These are phyloP conservation scores for Scenedesmus sp. DNA, from an alignment of 163 green algal genomes.

Conservation along the genomic window DNA sequence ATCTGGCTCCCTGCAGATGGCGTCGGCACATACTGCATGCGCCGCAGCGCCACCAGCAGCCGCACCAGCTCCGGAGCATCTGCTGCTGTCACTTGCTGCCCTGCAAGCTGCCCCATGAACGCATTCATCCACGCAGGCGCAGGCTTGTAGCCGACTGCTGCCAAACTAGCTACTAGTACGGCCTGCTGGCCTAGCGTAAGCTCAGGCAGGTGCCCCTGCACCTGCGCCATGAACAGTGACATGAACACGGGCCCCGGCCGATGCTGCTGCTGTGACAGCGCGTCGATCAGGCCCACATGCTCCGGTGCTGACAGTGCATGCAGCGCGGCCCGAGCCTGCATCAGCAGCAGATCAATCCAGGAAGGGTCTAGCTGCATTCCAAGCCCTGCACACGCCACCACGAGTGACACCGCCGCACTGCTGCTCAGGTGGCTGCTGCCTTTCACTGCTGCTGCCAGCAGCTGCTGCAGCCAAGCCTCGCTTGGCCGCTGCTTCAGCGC, in stretches of 20 bases:
- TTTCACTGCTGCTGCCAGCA: conserved; percentile 28
- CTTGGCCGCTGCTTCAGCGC: conserved; percentile 9
- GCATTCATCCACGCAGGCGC: conserved; percentile 36
- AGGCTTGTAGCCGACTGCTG: conserved; percentile 45
- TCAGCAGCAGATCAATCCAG: conserved; percentile 44
- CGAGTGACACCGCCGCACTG: not conserved
- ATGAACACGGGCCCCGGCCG: conserved; percentile 48
- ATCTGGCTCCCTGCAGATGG: not conserved
- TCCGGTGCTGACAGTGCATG: conserved; percentile 4
- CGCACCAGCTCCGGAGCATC: conserved; percentile 25
- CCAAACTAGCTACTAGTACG: conserved; percentile 7
- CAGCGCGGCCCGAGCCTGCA: conserved; percentile 40
- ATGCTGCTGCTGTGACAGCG: conserved; percentile 46
- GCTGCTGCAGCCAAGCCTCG: conserved; percentile 36
- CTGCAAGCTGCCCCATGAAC: conserved; percentile 19
- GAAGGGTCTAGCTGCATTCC: conserved; percentile 8
- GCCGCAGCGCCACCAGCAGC: conserved; percentile 28
- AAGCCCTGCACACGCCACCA: conserved; percentile 13
- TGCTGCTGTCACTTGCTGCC: not conserved
- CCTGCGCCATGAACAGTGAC: conserved; percentile 31
- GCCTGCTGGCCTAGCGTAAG: conserved; percentile 33
- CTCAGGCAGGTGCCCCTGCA: conserved; percentile 20
- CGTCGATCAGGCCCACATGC: conserved; percentile 46
- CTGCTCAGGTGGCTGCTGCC: conserved; percentile 28
- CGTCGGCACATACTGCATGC: conserved; percentile 45